Base-by-base conservation (phyloP, 1,284 basidiomycete genomes). In the Limonomyces culmigenus region DNA sequence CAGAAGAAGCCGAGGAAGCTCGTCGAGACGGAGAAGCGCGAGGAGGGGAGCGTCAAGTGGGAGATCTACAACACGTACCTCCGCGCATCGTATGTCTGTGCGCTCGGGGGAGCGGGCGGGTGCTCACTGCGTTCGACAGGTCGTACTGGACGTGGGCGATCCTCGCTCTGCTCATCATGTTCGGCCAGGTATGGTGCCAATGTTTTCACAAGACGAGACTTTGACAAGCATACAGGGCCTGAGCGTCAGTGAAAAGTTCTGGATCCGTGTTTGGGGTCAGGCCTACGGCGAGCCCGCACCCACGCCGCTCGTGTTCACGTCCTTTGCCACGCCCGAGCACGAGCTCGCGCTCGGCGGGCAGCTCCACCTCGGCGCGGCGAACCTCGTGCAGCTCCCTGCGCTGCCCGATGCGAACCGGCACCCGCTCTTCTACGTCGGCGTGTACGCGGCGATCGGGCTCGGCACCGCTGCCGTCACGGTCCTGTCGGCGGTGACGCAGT, bases 21-120 rank as follows among this genome's bases (percentile, higher is more conserved):
- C 5, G 54, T 81, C 6, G 67, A 74, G 40, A 76, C 76, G 36
- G 78, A 83, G 48, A 73, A 76, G 44, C 59, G 84, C 15, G 74
- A 79, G 30, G 62, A 65, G 1, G 84, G 84, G 2, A 67, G 70
- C 35, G 84, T 89, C 27, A 83, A 85, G 48, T 81, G 76, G 75
- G 50, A 54, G 2, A 75, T 86, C 32, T 89, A 89, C 51, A 73
- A 75, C 42, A 75, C 70, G 11, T 88, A 88, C 50, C 59, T 89
- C 39, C 63, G 67, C 45, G 75, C 74, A 30, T 76, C 74, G 71
- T 74, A 40, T 42, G 49, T 49, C 2, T 29, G 15, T 29, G 16
- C 21, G 30, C 4, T 21, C 23, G 8, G 3, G 21, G 11, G 19
- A 12, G 8, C 13, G 31, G 4, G 3, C 36, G n/a, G 34, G 19